Evolutionary conservation across 2,329 filamentous ascomycete genomes (phyloP), one percentile per base, ranked within the genome.

Genomic region (Aureobasidium sp.): DNA sequence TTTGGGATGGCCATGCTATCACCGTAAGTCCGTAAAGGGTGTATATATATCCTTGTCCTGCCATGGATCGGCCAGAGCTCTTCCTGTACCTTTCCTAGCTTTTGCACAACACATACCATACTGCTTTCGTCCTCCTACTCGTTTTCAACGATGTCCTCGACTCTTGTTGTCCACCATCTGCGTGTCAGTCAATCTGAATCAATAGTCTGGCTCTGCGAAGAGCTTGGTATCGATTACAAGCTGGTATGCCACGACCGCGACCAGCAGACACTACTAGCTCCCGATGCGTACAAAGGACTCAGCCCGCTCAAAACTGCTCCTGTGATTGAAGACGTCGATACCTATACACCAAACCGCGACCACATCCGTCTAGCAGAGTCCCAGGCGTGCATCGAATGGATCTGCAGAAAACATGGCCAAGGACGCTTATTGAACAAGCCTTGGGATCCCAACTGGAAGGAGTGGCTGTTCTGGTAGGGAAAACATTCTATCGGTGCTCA

Each of bases 191-290:
- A 83, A 65, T 83, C 81, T 4, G 82, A 84, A 69, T 80, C 82
- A 27, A 74, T 84, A 41, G 68, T 78, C 65, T 84, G 81, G 79
- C 76, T 84, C 37, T 81, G 79, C 69, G 82, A 85, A 68, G 82
- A 84, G 67, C 77, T 84, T 8, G 69, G 70, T 22, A 68, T 84
- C 47, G 64, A 70, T 4, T 83, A 83, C 67, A 61, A 67, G 2
- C 68, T 76, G 2, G 68, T 69, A 58, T 58, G 65, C 27, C 71
- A 77, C 68, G 59, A 69, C 49, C 49, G 60, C 41, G 51, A 62
- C 25, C 20, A 22, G 20, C 20, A 44, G 31, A 62, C 49, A 9
- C 37, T 73, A 73, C n/a, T 77, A 44, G 70, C 72, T 2, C 75
- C 75, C 0, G 66, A 68, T 69, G 68, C 66, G 62, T 75, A 76